Evolutionary conservation across 2,329 filamentous ascomycete species (phyloP), one percentile per base, ranked within the genome.

Genomic region (Ciborinia camelliae): DNA sequence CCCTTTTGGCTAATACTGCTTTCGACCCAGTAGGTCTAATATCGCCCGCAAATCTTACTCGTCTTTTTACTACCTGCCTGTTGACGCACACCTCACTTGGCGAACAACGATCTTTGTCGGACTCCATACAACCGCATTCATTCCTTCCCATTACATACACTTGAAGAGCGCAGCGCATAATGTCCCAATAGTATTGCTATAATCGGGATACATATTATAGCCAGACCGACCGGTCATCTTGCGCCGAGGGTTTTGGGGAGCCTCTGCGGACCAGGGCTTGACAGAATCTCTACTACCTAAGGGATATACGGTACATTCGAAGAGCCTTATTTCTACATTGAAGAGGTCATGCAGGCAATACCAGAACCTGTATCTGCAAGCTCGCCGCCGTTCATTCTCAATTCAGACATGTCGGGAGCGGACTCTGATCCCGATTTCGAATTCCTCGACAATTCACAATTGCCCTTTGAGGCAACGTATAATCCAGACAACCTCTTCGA

Each of bases 371-470:
- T 69, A 65, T 71, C 72, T 67, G 71, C 70, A 68, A 73, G 65
- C 66, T 73, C 73, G 62, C 74, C 75, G 65, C 73, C 74, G 32
- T 74, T 75, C 64, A 71, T 74, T 62, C 62, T 76, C 50, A 75
- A 77, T 62, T 70, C 73, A 58, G 74, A 72, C 39, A 77, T 78
- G 75, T 72, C 73, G 64, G 71, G 70, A 64, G 72, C 67, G 53
- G 70, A 75, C 35, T 69, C 71, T 48, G 74, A 75, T 62, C 70
- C 71, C 52, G 76, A 77, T 63, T 75, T 78, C 62, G 76, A 77
- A 61, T 75, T 78, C 52, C 75, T 77, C 67, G 62, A 64, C 28
- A 74, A 77, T 65, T 70, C 71, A 45, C 74, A 75, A 48, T 66
- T 69, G 52, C 65, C 63, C n/a, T 60, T 73, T 45, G 70, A 74